Evolutionary conservation across 768 basidiomycete species (phyloP), one percentile per base, ranked within the genome.

Genomic region (Suillus luteus): DNA sequence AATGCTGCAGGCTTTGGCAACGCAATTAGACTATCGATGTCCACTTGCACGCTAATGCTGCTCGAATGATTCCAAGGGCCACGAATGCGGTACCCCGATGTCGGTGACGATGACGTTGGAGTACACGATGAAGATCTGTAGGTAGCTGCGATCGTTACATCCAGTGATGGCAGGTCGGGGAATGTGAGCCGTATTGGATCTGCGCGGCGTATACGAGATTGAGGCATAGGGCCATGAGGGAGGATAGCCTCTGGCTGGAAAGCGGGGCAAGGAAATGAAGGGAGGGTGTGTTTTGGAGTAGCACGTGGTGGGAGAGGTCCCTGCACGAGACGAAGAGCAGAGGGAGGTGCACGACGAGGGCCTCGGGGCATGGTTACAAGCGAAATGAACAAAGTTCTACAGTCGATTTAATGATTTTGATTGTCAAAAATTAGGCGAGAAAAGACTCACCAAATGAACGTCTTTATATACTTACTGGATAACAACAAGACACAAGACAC

Each of bases 301-400:
- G 83, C 83, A 66, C 88, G 82, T n/a, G 83, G 72, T 3, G 89
- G 88, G 33, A 84, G 80, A 5, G 89, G 89, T 15, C 89, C 90
- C 43, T 78, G 74, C 62, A 82, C 75, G 62, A 92, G 83, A 55
- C 80, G 84, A 64, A 92, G 85, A 35, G 88, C 80, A 51, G 85
- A 81, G 6, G 91, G 91, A 1, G 91, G 86, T 37, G 83, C 78
- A 37, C 91, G 87, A 35, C 52, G 52, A 35, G 33, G 52, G 31
- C 52, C 52, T 69, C 90, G 87, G 60, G 84, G 82, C 89, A 91
- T 91, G 48, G 64, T 66, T 43, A 33, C 44, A 31, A 17, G 37
- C 2, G 37, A 22, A 49, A 51, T 48, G 55, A 19, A 49, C 22
- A 35, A 35, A 35, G 5, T 27, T 49, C 14, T 49, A 27, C 49